Conservation (phyloP, 805 yeast species). For the Yarrowia sp. region DNA sequence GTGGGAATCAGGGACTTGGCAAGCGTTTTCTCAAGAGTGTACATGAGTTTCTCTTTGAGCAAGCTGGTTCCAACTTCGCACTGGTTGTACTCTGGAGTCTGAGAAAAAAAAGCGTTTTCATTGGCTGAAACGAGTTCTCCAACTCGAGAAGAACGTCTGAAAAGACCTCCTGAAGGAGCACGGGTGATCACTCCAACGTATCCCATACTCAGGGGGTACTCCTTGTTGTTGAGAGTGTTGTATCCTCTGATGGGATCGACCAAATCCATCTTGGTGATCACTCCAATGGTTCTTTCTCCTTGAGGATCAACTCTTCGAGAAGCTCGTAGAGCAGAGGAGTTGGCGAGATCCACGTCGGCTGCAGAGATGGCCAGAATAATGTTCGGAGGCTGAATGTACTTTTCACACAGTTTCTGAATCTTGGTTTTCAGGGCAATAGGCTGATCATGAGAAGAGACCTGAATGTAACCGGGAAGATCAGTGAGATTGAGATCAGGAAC, state of each 20-base stretch:
- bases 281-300: conserved; percentile 96
- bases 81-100: conserved; percentile 60
- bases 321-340: conserved; percentile 90
- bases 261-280: conserved; percentile 87
- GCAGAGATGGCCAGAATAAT: conserved; percentile 94
- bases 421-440: conserved; percentile 78
- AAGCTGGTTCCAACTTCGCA: conserved; percentile 74
- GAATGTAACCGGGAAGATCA: conserved; percentile 97
- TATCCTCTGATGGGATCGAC: conserved; percentile 76
- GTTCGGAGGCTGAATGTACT: conserved; percentile 86
- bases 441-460: conserved; percentile 94
- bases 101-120: conserved; percentile 62
- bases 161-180: conserved; percentile 55
- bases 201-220: conserved; percentile 92
- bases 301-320: conserved; percentile 85
- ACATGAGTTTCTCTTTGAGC: conserved; percentile 76
- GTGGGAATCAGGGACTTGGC: conserved; percentile 85
- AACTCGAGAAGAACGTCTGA: conserved; percentile 58
- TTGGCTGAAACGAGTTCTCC: conserved; percentile 45
- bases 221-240: conserved; percentile 64
- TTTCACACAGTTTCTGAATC: conserved; percentile 76
- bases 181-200: conserved; percentile 97
- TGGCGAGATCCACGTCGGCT: conserved; percentile 97
- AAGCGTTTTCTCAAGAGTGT: conserved; percentile 87
- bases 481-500: conserved; percentile 93